Base-by-base conservation (phyloP, 75 land plant species). In the Picea sitchensis region DNA sequence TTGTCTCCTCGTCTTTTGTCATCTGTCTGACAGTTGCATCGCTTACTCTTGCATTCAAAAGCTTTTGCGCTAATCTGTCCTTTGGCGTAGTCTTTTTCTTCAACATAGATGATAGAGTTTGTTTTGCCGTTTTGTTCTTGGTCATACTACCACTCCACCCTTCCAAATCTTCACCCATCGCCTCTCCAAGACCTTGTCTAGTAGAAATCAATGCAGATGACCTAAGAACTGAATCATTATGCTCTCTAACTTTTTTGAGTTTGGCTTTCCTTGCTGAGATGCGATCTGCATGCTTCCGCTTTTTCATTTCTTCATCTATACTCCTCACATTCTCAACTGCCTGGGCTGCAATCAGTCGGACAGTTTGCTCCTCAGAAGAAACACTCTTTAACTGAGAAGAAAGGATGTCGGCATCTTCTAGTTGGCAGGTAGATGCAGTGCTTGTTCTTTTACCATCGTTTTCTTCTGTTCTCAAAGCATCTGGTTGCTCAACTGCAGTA, bases 291-390 rank as follows among this genome's bases (percentile, higher is more conserved):
- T 79, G 75, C 57, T 84, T 91, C 77, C 79, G 83, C 64, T 79
- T 85, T 69, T 62, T 68, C 73, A 76, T 80, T 18, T 76, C 86
- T 65, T 82, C 87, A 73, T 92, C 95, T 83, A 86, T 89, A 23
- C 81, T 81, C 76, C 98, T 81, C 31, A 96, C 91, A 86, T 96
- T 96, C 31, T 84, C 92, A 79, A 96, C 83, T 51, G 99, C 99
- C 59, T 92, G 89, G 31, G 61, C 85, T 51, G 90, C 93, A 61
- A 96, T 54, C 79, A 58, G 30, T 75, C 76, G 34, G 2, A 57
- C 56, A 54, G 78, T 58, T 57, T 59, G 65, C 76, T 65, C 73
- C 51, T 32, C 34, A 4, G 83, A 80, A 80, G 17, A n/a, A 34
- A 34, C 31, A 14, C n/a, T 41, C 21, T 59, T 38, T 26, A 79